Conservation (phyloP, 352 stramenopile species). For the Globisporangium carolinianum region DNA sequence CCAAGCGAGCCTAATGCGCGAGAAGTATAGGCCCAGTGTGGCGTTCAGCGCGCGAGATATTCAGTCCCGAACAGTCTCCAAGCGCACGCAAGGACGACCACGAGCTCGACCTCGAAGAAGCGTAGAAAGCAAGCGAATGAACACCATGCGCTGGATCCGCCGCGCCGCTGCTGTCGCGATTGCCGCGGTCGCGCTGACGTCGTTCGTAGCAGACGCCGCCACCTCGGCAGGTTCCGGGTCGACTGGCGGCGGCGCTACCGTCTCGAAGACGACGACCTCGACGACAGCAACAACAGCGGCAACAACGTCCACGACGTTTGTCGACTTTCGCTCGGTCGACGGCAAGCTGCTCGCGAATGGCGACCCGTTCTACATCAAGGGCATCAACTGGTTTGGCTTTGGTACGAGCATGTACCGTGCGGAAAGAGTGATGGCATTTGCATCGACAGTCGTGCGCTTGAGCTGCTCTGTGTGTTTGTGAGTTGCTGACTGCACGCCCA, state of each 20-base stretch:
- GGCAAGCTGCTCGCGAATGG: conserved; percentile 45
- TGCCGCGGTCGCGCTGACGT: background rate
- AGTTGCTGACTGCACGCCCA: too few relatives aligned
- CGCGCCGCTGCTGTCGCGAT: background rate
- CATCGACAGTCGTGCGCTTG: background rate
- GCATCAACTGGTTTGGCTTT: conserved; percentile 69
- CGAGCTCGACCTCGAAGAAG: background rate
- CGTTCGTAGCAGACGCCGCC: background rate
- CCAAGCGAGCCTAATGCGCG: background rate
- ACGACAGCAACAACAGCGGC: background rate
- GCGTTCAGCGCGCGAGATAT: background rate
- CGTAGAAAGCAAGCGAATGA: background rate
- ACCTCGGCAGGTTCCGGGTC: conserved; percentile 1
- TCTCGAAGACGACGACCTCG: background rate
- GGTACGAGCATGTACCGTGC: conserved; percentile 15
- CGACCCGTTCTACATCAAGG: conserved; percentile 55
- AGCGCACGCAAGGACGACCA: background rate
- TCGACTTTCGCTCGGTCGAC: conserved; percentile 58
- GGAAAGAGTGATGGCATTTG: background rate
- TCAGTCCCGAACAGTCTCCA: conserved; percentile 6
- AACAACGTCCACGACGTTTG: conserved; percentile 24
- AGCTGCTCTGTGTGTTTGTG: background rate
- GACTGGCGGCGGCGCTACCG: background rate
- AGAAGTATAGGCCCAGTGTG: background rate
- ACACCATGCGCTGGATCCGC: conserved; percentile 4